These are phyloP conservation scores for Ophiorrhiza pumila DNA, from an alignment of 257 asterid genomes.

Conservation along the genomic window DNA sequence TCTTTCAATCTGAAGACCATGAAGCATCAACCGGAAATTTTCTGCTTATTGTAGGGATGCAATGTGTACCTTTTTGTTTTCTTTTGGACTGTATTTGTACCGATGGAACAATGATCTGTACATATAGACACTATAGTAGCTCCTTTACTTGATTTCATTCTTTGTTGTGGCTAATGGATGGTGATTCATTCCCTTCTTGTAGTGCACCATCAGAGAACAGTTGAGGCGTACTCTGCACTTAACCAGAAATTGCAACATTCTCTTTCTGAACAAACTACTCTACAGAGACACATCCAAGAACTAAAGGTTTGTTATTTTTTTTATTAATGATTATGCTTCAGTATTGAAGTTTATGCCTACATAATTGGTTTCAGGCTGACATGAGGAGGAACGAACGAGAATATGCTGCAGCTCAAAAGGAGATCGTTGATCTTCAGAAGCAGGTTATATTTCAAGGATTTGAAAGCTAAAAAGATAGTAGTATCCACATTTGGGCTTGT, in stretches of 20 bases:
- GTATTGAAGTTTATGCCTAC: conserved; percentile 6
- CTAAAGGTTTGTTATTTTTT: conserved; percentile 49
- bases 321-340: background rate
- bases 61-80: background rate
- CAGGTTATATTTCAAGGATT: conserved; percentile 45
- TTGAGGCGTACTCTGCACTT: conserved; percentile 62
- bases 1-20: no score
- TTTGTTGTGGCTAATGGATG: background rate
- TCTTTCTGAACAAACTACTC: conserved; percentile 54
- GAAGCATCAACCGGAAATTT: background rate
- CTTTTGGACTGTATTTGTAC: background rate
- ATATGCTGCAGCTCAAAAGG: conserved; percentile 59
- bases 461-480: background rate
- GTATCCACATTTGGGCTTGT: background rate
- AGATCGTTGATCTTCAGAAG: conserved; percentile 72
- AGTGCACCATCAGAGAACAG: conserved; percentile 83
- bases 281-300: conserved; percentile 60
- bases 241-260: conserved; percentile 66
- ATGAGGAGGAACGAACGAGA: conserved; percentile 82
- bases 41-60: background rate
- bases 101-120: background rate
- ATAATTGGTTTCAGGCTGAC: conserved; percentile 50
- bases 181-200: conserved; percentile 20
- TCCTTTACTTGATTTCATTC: background rate
- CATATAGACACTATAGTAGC: background rate